Evolutionary conservation across 2,329 filamentous ascomycete species (phyloP), one percentile per base, ranked within the genome.

Genomic region (Claviceps sp.): DNA sequence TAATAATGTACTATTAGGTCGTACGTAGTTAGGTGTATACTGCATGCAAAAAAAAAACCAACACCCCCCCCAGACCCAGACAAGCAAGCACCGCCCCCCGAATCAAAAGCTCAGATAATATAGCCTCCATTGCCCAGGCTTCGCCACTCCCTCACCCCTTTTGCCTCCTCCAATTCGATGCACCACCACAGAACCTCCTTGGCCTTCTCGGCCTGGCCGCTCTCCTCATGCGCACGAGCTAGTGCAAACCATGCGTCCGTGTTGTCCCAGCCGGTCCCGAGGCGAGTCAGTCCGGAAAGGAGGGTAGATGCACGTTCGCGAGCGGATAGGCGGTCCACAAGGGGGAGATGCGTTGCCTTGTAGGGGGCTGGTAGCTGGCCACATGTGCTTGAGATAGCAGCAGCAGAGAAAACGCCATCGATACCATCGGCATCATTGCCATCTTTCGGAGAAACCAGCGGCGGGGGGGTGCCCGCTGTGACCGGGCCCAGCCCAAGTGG

Each of bases 161-260:
- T 81, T 7, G 81, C 82, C 64, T 98, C 91, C 65, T 97, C 93
- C 34, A 98, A 74, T 68, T 96, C 89, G 13, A 98, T 87, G 60
- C 90, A 95, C 89, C 91, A 97, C 93, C 93, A 97, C 6, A 97
- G 75, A 46, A 90, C 89, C 59, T 93, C 86, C 70, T 90, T 94
- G 14, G 93, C 86, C 72, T 91, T 95, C 40, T 93, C 87, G 1
- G 81, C 68, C 70, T 95, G 87, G 0, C 85, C 87, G 53, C 87
- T 87, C 63, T 89, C 81, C 67, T 98, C 93, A 62, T 96, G 87
- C 10, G 88, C 89, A 56, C 89, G 76, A 0, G 89, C 87, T 38
- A 98, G 77, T 4, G 85, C 80, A 62, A 89, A 91, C 93, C 93
- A 98, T 5, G 91, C 93, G 64, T 97, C 93, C 0, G 87, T 83